phyloP scores from a whole-genome alignment of 495 filamentous ascomycete genomes.

The Tuber borchii region DNA sequence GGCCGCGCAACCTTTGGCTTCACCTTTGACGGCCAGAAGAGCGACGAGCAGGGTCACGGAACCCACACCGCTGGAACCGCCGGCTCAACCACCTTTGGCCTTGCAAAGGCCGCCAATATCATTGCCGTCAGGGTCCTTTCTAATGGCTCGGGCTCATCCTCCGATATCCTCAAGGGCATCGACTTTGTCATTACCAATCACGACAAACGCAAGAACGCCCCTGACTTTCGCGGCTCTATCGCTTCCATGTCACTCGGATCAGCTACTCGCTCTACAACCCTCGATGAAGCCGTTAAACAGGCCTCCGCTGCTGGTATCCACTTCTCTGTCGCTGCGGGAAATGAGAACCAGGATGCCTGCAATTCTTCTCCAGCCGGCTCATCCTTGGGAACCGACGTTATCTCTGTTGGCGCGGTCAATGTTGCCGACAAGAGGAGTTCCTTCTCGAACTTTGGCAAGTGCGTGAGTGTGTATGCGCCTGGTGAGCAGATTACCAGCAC shows the following conservation, averaged over 20 bases:
- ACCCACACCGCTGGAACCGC: constrained; percentile 66
- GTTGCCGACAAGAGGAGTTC: constrained; percentile 48
- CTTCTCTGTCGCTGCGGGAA: constrained; percentile 61
- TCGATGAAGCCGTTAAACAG: constrained; percentile 54
- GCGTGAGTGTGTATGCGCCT: constrained; percentile 55
- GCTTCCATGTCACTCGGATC: constrained; percentile 41
- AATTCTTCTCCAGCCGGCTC: constrained; percentile 54
- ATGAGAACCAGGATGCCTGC: constrained; percentile 54
- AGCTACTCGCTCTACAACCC: constrained; percentile 46
- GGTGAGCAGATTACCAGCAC: constrained; percentile 48
- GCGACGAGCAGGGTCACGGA: constrained; percentile 49
- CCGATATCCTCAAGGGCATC: constrained; percentile 56
- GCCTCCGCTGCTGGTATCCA: constrained; percentile 53
- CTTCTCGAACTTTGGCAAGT: constrained; percentile 58
- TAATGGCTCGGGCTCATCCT: constrained; percentile 50
- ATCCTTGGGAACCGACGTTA: constrained; percentile 44
- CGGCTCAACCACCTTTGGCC: constrained; percentile 57
- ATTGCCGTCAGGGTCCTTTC: constrained; percentile 64
- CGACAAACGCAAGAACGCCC: constrained; percentile 43
- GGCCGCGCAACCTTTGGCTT: constrained; percentile 46
- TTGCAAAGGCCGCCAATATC: constrained; percentile 61
- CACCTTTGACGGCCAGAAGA: constrained; percentile 35
- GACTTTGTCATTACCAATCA: constrained; percentile 53
- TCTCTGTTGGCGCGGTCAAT: constrained; percentile 58
- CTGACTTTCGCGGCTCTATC: constrained; percentile 44